Conservation (phyloP, 257 asterid species). For the Nicotiana noctiflora region DNA sequence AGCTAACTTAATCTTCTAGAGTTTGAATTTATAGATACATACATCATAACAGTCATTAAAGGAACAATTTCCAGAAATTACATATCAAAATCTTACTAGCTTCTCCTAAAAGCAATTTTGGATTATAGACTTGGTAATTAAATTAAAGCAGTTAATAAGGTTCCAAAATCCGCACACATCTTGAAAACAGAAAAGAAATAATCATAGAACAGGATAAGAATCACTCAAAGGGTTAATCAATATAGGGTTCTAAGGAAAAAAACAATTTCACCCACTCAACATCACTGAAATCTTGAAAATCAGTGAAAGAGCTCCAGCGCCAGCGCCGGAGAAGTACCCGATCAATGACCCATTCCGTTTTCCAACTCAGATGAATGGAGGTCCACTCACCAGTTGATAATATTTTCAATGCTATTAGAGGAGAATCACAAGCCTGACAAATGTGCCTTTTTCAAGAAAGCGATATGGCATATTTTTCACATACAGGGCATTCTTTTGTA, state of each 20-base stretch:
- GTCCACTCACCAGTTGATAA: background rate
- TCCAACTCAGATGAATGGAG: background rate
- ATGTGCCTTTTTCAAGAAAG: background rate
- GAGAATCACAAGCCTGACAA: conserved; percentile 56
- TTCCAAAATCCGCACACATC: too few relatives aligned
- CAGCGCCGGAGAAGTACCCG: background rate
- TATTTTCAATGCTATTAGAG: conserved; percentile 25
- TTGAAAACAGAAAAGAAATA: background rate
- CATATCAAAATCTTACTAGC: background rate
- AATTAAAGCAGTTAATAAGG: background rate
- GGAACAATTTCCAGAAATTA: background rate
- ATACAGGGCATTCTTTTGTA: too few relatives aligned
- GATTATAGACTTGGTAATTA: background rate
- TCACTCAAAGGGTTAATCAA: background rate
- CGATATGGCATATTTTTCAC: too few relatives aligned
- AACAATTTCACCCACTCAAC: background rate
- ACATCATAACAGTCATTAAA: background rate
- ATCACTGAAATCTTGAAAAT: background rate
- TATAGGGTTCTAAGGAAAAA: background rate
- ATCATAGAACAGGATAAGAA: background rate
- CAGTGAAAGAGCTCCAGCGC: background rate
- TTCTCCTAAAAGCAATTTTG: background rate
- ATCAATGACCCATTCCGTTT: background rate
- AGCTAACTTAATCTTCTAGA: background rate
- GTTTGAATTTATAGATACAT: too few relatives aligned